Evolutionary conservation across 345 rosid species (phyloP).

Genomic region (Gossypium bickii): DNA sequence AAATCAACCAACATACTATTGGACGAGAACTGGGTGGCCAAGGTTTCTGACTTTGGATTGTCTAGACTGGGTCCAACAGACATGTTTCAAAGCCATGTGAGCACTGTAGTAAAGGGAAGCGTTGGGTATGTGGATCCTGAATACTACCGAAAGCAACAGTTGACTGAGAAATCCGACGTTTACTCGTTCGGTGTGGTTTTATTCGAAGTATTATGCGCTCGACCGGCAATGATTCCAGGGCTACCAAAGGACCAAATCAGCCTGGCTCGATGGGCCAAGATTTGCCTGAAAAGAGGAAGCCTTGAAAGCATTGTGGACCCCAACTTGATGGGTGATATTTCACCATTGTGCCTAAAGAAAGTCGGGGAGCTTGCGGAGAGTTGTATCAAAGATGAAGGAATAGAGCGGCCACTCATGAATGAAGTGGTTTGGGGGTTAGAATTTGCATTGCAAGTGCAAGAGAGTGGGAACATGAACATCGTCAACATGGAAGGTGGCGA

Average conservation of each 20-base stretch:
- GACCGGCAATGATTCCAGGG: constrained; percentile 17
- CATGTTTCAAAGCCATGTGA: constrained; percentile 13
- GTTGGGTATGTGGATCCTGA: constrained; percentile 35
- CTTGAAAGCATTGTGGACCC: constrained; percentile 7
- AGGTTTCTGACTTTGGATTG: constrained; percentile 29
- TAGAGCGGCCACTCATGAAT: neutral
- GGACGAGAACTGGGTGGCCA: constrained; percentile 11
- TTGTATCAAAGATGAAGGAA: neutral
- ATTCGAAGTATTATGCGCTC: constrained; percentile 23
- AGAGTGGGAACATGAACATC: neutral
- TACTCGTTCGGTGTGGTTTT: constrained; percentile 34
- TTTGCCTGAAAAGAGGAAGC: neutral
- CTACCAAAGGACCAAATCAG: constrained; percentile 11
- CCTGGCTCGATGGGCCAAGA: constrained; percentile 12
- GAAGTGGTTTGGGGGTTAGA: constrained; percentile 15
- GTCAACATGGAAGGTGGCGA: neutral
- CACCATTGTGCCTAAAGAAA: constrained; percentile 9
- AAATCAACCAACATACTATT: constrained; percentile 13
- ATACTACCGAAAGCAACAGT: constrained; percentile 19
- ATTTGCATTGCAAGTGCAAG: constrained; percentile 7
- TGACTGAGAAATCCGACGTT: constrained; percentile 34
- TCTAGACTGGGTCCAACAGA: constrained; percentile 22
- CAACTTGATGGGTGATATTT: constrained; percentile 8
- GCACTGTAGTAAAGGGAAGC: constrained; percentile 29
- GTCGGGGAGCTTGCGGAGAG: neutral